These are phyloP conservation scores for Volvox reticuliferus DNA, from an alignment of 139 green algal species.

Conservation along the genomic window DNA sequence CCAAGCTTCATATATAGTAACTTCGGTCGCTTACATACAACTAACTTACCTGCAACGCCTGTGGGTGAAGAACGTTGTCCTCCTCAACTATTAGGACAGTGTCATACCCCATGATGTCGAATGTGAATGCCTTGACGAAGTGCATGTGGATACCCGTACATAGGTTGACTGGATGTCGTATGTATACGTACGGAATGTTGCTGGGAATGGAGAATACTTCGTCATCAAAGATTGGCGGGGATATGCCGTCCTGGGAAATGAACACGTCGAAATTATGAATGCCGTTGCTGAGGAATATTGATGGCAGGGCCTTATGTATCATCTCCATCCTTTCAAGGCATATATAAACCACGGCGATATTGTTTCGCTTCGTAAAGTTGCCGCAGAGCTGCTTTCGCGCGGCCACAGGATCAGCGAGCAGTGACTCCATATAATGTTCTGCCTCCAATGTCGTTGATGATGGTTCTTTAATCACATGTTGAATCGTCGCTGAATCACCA, in stretches of 20 bases:
- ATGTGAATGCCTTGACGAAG: conserved; percentile 12
- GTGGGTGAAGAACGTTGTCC: conserved; percentile 5
- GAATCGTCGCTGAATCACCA: too few species aligned
- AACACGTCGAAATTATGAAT: not conserved
- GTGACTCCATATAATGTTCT: not conserved
- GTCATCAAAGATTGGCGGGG: not conserved
- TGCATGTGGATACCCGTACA: not conserved
- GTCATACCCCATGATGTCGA: conserved; percentile 24
- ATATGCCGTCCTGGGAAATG: conserved; percentile 19
- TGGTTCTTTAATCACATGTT: too few species aligned
- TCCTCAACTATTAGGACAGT: not conserved
- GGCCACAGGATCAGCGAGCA: not conserved
- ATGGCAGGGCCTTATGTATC: not conserved
- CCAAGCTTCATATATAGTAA: too few species aligned
- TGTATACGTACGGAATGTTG: not conserved
- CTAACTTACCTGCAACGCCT: conserved; percentile 12
- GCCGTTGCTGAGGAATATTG: not conserved
- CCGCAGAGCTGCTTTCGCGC: not conserved
- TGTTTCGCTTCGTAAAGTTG: not conserved
- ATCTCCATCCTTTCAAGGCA: conserved; percentile 7
- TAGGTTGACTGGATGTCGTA: not conserved
- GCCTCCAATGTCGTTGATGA: not conserved
- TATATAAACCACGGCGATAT: not conserved
- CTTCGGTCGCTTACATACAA: too few species aligned
- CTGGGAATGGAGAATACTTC: not conserved